Evolutionary conservation across 2,329 filamentous ascomycete species (phyloP), one percentile per base, ranked within the genome.

Genomic region (Fusarium sp.): DNA sequence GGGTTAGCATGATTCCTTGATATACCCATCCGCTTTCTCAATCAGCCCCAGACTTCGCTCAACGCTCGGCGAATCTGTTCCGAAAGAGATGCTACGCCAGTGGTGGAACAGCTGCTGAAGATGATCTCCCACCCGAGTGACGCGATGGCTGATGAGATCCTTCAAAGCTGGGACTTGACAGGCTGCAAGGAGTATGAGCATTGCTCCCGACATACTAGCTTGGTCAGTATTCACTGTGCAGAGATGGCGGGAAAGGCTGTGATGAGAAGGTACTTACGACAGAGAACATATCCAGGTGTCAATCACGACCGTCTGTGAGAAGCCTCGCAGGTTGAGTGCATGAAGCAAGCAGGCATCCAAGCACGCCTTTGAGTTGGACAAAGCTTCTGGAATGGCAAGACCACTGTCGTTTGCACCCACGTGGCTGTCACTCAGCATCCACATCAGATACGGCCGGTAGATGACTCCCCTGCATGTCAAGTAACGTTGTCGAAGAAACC

Each of bases 231-330:
- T 9, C 0, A 11, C 22, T 14, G 17, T 27, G 14, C n/a, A 4
- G 15, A 0, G 5, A 0, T 6, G 4, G 1, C 0, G 0, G 2
- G 4, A 3, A 2, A 1, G 1, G 1, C 1, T 2, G 15, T 14
- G 35, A 27, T 27, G 3, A 10, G 4, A 3, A 4, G 14, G 8
- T 4, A 82, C 85, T 76, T 79, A 88, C 86, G 86, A 88, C 0
- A 89, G 73, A 0, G 86, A 87, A 54, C 87, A 89, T 25, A 89
- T 88, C 87, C 87, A 89, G 0, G 86, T 87, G 71, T 89, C 87
- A 2, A 89, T 83, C 37, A 89, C 76, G 0, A 89, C 83, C 0
- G 87, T 89, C 57, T 89, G 87, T 0, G 84, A 80, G 64, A 87
- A 88, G 0, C 84, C 84, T 25, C 85, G 75, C 4, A 89, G 70